Base-by-base conservation (phyloP, 805 yeast species). In the Yarrowia porcina region DNA sequence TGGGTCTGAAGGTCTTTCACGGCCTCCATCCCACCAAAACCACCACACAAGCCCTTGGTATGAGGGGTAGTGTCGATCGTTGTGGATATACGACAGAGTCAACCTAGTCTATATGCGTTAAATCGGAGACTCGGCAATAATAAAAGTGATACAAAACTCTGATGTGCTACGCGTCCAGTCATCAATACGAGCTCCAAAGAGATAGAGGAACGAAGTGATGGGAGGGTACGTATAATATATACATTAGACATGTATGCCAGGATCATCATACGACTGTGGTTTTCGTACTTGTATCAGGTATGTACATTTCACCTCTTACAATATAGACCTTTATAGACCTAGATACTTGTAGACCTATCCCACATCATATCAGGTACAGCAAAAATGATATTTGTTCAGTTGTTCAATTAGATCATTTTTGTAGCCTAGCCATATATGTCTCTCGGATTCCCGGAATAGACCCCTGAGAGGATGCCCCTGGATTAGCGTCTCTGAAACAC, bases 31-130 rank as follows among this genome's bases (percentile, higher is more conserved):
- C 54, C 39, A 32, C 54, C 39, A 36, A n/a, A n/a, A 10, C 6
- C 3, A 2, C 18, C 35, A 17, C 39, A 36, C 7, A 10, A 21
- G 23, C 39, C 39, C 28, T 47, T 49, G 56, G 38, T 32, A 32
- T 49, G 56, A 49, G 56, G 56, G 56, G 56, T 33, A 49, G 56
- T 49, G 56, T 49, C 56, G 56, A 49, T 49, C 56, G 30, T n/a
- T 49, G 56, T 49, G 56, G 56, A 49, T 49, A 49, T 49, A 49
- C 56, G 56, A 49, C 56, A 15, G 38, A 13, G 35, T 36, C 56
- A 49, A 49, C 56, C 23, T 49, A 32, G 56, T 28, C 52, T 32
- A n/a, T 32, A n/a, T 49, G 56, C 39, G 56, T 32, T 32, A 32
- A 21, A 49, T 49, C 56, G 56, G 56, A 49, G 56, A 32, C 56